These are phyloP conservation scores for Rhodomyrtus tomentosa DNA, from an alignment of 345 rosid species.

Conservation along the genomic window DNA sequence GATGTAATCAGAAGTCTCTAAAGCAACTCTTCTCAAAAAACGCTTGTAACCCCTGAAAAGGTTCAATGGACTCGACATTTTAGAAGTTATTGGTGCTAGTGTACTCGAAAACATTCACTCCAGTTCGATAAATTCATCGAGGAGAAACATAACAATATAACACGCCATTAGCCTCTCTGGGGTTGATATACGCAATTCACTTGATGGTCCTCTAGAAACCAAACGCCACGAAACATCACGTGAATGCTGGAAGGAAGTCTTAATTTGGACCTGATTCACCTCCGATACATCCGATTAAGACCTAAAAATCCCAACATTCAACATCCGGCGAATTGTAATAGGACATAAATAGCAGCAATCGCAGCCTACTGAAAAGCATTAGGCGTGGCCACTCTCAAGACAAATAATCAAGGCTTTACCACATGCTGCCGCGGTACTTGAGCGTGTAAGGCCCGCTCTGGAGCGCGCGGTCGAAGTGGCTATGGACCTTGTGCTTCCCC, in stretches of 20 bases:
- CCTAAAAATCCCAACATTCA: neutral
- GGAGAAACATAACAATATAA: neutral
- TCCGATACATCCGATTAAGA: neutral
- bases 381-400: neutral
- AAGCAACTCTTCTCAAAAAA: slow-evolving; percentile 53
- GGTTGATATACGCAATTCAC: neutral
- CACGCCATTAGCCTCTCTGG: neutral
- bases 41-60: slow-evolving; percentile 77
- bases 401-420: slow-evolving; percentile 6
- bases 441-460: slow-evolving; percentile 36
- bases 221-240: neutral
- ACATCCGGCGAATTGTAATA: neutral
- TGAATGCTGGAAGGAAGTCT: neutral
- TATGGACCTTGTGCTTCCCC: slow-evolving; percentile 26
- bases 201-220: neutral
- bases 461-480: slow-evolving; percentile 33
- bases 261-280: neutral
- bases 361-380: neutral
- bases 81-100: neutral
- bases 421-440: slow-evolving; percentile 45
- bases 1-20: slow-evolving; percentile 60
- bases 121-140: neutral
- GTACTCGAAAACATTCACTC: neutral
- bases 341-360: neutral
- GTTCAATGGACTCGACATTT: neutral